Percentiles rank a stretch among this genome's conserved stretches.
These are phyloP conservation scores for Haplographium delicatum DNA, from an alignment of 495 filamentous ascomycete species.

Conservation along the genomic window DNA sequence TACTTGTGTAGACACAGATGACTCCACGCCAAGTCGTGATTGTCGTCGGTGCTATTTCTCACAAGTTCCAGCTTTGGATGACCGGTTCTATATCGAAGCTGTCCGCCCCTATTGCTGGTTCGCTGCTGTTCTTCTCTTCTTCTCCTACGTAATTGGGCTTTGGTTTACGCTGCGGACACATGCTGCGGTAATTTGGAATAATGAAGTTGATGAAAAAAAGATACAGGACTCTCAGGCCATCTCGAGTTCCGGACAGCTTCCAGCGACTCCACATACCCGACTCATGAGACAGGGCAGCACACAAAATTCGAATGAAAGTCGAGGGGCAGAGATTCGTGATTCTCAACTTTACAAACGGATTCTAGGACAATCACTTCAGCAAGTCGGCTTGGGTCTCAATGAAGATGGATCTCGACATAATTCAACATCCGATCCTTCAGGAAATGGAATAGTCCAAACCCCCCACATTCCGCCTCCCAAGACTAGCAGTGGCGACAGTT, in stretches of 20 bases:
- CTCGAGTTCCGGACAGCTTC: slow-evolving; percentile 22
- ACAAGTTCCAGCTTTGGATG: slow-evolving; percentile 77
- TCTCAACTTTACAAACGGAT: slow-evolving; percentile 90
- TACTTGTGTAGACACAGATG: slow-evolving; percentile 55
- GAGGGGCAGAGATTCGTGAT: slow-evolving; percentile 61
- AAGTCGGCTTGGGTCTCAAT: slow-evolving; percentile 59
- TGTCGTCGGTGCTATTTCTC: slow-evolving; percentile 93
- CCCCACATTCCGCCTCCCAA: slow-evolving; percentile 73
- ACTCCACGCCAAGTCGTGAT: slow-evolving; percentile 47
- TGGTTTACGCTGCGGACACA: slow-evolving; percentile 97
- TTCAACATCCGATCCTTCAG: slow-evolving; percentile 27
- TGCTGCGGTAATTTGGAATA: slow-evolving; percentile 95
- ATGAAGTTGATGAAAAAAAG: slow-evolving; percentile 80
- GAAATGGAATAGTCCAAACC: slow-evolving; percentile 33
- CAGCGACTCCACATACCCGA: slow-evolving; percentile 12
- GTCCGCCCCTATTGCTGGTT: slow-evolving; percentile 92
- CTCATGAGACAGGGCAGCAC: slow-evolving; percentile 19
- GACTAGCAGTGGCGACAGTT: slow-evolving; percentile 36
- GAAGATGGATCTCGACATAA: slow-evolving; percentile 42
- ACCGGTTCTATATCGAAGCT: slow-evolving; percentile 81
- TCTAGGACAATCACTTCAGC: slow-evolving; percentile 78
- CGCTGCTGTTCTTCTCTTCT: slow-evolving; percentile 76
- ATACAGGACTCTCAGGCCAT: slow-evolving; percentile 33
- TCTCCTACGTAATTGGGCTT: slow-evolving; percentile 89
- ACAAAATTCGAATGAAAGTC: slow-evolving; percentile 26